Base-by-base conservation (phyloP, 495 filamentous ascomycete species). In the Xylaria venustula region DNA sequence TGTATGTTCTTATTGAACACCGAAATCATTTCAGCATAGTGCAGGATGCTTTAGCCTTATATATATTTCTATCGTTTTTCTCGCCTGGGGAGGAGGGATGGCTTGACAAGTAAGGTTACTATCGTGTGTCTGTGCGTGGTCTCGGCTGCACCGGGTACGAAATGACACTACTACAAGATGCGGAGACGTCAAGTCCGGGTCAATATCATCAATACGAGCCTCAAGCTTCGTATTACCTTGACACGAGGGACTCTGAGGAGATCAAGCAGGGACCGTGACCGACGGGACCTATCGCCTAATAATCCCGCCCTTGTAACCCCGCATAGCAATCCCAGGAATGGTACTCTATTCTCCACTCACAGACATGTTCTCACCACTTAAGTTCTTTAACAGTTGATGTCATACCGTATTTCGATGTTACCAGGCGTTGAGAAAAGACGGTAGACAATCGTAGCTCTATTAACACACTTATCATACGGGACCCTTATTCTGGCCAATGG, bases 241-340 rank as follows among this genome's bases (percentile, higher is more conserved):
- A 56, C 67, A 61, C 48, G 74, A 77, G 74, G 73, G 67, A 22
- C 15, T 26, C 14, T 15, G 28, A 30, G 51, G 34, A 15, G 12
- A 20, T 28, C 36, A 2, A 22, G 20, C 36, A 54, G n/a, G 51
- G 51, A 15, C 32, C 36, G 34, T 28, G 32, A 26, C 42, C 6
- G 23, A 42, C 23, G 23, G 11, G 34, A 26, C 51, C 51, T 41
- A 54, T 54, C 51, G 37, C 51, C 15, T 28, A 14, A 11, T 15
- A 15, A 28, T 28, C 11, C 22, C 34, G 28, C 19, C 22, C 34
- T 42, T 34, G 30, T 11, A 34, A 34, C 30, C 30, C 30, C 30
- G 30, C 30, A 34, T 34, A 34, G 30, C 30, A 11, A 34, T 34
- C 30, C n/a, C n/a, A n/a, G 11, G 30, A 34, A 34, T 34, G 5